phyloP scores from a whole-genome alignment of 148 eudicot species.

The Persicaria maculosa region DNA sequence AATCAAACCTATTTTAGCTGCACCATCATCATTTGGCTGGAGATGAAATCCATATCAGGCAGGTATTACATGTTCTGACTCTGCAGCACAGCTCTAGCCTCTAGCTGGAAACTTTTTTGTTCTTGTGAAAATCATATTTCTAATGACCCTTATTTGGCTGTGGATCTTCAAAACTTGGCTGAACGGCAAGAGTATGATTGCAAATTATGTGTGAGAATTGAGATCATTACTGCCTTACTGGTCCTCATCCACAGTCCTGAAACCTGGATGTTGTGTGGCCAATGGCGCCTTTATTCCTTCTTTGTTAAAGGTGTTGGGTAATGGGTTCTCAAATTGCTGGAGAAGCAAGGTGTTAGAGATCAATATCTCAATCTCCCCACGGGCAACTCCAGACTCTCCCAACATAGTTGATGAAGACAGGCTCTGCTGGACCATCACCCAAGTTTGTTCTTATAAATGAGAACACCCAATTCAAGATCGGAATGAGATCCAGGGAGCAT shows the following conservation, averaged over 20 bases:
- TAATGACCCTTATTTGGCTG: not conserved
- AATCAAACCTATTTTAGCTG: not conserved
- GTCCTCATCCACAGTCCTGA: not conserved
- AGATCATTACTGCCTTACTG: not conserved
- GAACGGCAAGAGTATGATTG: not conserved
- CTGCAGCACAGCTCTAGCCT: no score
- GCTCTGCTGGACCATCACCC: no score
- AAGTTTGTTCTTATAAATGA: no score
- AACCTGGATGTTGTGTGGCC: not conserved
- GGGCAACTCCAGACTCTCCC: no score
- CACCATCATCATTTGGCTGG: not conserved
- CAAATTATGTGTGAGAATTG: not conserved
- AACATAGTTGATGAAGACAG: no score
- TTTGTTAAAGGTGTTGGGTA: no score
- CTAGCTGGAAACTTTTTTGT: not conserved
- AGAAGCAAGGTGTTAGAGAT: no score
- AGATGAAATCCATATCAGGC: not conserved
- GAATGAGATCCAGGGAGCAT: no score
- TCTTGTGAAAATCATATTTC: not conserved
- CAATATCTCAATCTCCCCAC: no score
- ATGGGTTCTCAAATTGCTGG: no score
- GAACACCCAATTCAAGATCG: no score
- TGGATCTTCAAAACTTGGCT: not conserved
- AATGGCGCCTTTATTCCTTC: not conserved
- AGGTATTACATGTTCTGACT: no score